phyloP scores from a whole-genome alignment of 768 basidiomycete genomes.

The Termitomyces sp. region DNA sequence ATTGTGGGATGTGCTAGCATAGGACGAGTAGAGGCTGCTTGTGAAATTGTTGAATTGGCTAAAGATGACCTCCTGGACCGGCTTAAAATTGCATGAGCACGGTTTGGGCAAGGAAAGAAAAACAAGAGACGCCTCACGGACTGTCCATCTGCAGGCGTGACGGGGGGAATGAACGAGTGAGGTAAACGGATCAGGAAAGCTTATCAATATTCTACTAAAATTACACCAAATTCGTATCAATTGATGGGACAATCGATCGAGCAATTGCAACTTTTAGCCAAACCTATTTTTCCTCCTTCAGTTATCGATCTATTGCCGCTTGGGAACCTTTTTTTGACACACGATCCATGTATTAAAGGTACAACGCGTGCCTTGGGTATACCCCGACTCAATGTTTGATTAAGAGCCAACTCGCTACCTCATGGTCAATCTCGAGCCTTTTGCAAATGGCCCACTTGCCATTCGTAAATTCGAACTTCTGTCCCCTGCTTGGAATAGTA shows the following conservation, averaged over 20 bases:
- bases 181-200: background rate
- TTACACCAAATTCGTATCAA: background rate
- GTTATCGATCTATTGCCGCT: background rate
- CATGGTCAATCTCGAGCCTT: too few species aligned
- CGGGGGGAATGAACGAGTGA: background rate
- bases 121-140: conserved; percentile 11
- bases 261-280: background rate
- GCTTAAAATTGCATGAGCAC: conserved; percentile 11
- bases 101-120: background rate
- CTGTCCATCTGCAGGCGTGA: conserved; percentile 14
- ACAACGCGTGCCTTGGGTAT: too few species aligned
- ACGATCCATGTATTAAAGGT: background rate
- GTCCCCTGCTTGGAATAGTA: background rate
- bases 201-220: background rate
- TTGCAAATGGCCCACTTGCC: background rate
- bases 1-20: conserved; percentile 12
- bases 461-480: background rate
- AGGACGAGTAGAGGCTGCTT: conserved; percentile 16
- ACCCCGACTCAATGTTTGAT: too few species aligned
- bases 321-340: background rate
- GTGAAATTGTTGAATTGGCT: conserved; percentile 18
- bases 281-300: background rate
- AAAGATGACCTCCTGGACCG: conserved; percentile 17
- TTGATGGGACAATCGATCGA: background rate
- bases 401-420: background rate